phyloP scores from a whole-genome alignment of 371 early-diverging fungal species.

The Mucor lusitanicus region DNA sequence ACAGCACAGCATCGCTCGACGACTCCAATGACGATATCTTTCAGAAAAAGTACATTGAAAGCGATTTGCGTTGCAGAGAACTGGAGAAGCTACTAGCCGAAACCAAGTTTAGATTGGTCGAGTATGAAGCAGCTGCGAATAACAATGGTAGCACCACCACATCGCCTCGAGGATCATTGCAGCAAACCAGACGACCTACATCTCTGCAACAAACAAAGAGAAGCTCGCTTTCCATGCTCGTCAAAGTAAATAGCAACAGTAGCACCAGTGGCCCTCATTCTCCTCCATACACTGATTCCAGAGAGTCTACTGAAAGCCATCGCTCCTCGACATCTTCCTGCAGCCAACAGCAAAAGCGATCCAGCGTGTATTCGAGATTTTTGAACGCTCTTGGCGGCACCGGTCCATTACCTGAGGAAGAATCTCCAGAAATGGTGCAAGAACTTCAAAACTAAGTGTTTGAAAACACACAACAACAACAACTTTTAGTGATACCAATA shows the following conservation, averaged over 20 bases:
- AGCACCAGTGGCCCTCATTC: slow-evolving; percentile 21
- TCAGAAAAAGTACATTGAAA: slow-evolving; percentile 46
- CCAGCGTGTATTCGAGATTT: slow-evolving; percentile 47
- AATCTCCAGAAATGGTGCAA: slow-evolving; percentile 11
- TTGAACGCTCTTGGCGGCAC: slow-evolving; percentile 25
- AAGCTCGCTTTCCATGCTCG: slow-evolving; percentile 36
- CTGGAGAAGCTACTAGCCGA: slow-evolving; percentile 51
- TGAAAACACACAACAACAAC: not conserved
- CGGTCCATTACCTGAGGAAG: slow-evolving; percentile 19
- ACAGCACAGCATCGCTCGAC: not conserved
- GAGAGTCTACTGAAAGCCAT: slow-evolving; percentile 43
- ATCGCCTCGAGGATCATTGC: slow-evolving; percentile 31
- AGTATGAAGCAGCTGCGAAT: slow-evolving; percentile 29
- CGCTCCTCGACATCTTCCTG: slow-evolving; percentile 27
- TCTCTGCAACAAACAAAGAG: slow-evolving; percentile 28
- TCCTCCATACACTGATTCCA: slow-evolving; percentile 18
- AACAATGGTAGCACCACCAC: not conserved
- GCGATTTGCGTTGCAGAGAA: slow-evolving; percentile 51
- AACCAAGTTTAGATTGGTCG: slow-evolving; percentile 44
- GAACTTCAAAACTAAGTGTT: not conserved
- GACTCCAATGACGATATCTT: slow-evolving; percentile 19
- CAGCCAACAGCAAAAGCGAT: slow-evolving; percentile 30
- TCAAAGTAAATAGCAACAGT: slow-evolving; percentile 2
- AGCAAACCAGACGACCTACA: slow-evolving; percentile 25
- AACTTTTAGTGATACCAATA: not conserved